Percentiles rank a stretch among this genome's conserved stretches.
Conservation (phyloP, 2,329 filamentous ascomycete species). For the Myriosclerotinia scirpicola region DNA sequence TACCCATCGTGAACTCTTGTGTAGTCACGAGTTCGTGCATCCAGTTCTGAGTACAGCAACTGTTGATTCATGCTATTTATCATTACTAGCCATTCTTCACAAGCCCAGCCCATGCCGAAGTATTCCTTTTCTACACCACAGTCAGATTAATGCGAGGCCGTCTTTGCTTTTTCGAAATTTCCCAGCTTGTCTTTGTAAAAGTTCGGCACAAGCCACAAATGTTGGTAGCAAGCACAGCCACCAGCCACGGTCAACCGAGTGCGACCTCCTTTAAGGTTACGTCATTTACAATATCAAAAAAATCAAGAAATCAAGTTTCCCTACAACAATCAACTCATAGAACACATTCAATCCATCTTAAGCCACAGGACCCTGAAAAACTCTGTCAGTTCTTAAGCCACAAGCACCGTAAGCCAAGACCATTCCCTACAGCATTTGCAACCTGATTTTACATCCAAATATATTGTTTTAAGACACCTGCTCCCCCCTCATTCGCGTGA, state of each 20-base stretch:
- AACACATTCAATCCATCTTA: background rate
- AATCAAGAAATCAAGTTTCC: constrained; percentile 9
- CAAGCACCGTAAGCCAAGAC: constrained; percentile 19
- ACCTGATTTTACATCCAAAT: background rate
- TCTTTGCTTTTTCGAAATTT: background rate
- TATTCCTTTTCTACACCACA: background rate
- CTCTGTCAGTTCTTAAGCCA: background rate
- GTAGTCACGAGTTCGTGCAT: background rate
- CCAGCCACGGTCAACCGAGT: background rate
- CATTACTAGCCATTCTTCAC: background rate
- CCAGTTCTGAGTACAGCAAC: no score
- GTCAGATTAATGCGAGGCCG: background rate
- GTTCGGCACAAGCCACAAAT: background rate
- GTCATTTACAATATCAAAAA: background rate
- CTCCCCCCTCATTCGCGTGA: constrained; percentile 6
- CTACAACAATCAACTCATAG: background rate
- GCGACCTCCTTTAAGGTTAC: background rate
- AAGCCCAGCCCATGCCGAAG: no score
- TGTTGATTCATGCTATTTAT: background rate
- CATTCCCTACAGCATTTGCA: background rate
- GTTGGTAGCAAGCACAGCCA: background rate
- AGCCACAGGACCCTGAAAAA: constrained; percentile 20
- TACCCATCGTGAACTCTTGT: background rate
- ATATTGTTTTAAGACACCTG: background rate
- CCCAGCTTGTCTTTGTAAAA: background rate